A percentile compares a stretch with the other conserved stretches of the same genome.
Conservation (phyloP, 108 stramenopile genomes). For the Pseudonitzschia delicatissima region DNA sequence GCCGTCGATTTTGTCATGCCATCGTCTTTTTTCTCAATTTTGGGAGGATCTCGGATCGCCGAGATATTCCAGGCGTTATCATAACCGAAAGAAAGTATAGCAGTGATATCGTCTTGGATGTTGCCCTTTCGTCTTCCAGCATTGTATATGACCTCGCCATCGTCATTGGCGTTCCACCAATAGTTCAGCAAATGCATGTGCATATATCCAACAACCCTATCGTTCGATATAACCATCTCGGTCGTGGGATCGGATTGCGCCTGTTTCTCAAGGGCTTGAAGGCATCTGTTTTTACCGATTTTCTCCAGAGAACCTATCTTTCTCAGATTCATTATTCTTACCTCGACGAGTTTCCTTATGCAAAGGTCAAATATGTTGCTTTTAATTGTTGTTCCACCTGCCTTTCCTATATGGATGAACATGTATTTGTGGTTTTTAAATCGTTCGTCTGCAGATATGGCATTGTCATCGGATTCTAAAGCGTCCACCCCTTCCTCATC, state of each 20-base stretch:
- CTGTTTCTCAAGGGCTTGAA: background rate
- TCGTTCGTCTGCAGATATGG: no score
- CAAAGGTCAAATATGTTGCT: background rate
- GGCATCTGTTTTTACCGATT: background rate
- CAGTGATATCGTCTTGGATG: background rate
- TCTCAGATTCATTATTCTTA: background rate
- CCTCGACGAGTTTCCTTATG: background rate
- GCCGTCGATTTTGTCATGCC: background rate
- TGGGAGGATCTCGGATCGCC: background rate
- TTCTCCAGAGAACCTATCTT: background rate
- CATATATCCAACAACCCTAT: background rate
- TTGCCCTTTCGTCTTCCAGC: background rate
- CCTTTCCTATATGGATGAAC: background rate
- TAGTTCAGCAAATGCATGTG: background rate
- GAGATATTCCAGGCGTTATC: background rate
- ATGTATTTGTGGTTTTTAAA: no score
- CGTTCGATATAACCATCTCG: background rate
- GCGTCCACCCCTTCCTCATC: no score
- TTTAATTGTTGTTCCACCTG: background rate
- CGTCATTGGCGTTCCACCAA: background rate
- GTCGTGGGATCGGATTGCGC: background rate
- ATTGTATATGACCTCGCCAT: background rate
- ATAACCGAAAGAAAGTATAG: no score
- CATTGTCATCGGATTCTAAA: no score
- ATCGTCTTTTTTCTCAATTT: background rate